Conservation (phyloP, 108 stramenopile genomes). For the Cylindrotheca fusiformis region DNA sequence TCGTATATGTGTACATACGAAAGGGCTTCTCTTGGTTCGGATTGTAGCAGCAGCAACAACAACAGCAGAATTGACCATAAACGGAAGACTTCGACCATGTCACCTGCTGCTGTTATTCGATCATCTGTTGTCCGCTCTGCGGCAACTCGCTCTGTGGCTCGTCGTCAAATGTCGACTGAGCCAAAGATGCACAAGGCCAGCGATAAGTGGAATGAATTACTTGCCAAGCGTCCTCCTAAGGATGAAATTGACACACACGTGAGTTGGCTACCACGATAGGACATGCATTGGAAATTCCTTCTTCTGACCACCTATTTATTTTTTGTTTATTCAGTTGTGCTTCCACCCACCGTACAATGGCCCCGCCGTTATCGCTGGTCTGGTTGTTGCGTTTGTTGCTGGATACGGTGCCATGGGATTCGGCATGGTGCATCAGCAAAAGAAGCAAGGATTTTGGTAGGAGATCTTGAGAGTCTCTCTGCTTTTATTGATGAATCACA, state of each 20-base stretch:
- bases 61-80: neutral
- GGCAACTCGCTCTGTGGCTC: constrained; percentile 23
- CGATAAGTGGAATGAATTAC: constrained; percentile 58
- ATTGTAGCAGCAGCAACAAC: neutral
- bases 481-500: neutral
- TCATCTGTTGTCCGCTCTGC: constrained; percentile 25
- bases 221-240: constrained; percentile 62
- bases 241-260: constrained; percentile 37
- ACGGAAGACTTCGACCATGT: too few species aligned
- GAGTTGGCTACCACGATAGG: constrained; percentile 5
- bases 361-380: constrained; percentile 18
- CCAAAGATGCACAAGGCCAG: constrained; percentile 84
- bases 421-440: constrained; percentile 74
- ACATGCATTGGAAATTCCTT: neutral
- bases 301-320: neutral
- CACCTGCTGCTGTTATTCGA: constrained; percentile 20
- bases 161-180: constrained; percentile 40
- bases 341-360: constrained; percentile 54
- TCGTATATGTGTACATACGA: too few species aligned
- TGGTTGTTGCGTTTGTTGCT: constrained; percentile 29
- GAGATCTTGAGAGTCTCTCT: constrained; percentile 31
- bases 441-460: constrained; percentile 91
- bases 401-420: constrained; percentile 75
- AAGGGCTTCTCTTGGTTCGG: too few species aligned
- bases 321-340: constrained; percentile 7